phyloP scores from a whole-genome alignment of 1,284 basidiomycete genomes.

The Lignosus rhinocerotis region DNA sequence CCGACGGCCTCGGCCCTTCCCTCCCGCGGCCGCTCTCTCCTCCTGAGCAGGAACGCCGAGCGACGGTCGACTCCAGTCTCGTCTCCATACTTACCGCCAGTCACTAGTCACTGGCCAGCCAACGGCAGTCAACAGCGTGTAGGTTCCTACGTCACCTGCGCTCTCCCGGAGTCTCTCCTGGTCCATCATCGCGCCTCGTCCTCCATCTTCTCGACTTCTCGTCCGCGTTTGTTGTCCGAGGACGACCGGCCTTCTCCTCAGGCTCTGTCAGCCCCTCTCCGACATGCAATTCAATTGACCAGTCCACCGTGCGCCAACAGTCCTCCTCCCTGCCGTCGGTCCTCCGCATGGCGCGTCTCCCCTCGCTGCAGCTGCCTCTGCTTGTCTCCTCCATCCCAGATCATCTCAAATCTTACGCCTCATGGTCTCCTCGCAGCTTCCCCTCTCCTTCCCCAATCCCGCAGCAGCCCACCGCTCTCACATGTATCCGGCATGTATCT shows the following conservation, averaged over 20 bases:
- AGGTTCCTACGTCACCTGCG: neutral
- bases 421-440: conserved; percentile 4
- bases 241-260: conserved; percentile 9
- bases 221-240: conserved; percentile 6
- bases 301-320: neutral
- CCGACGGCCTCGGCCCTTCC: conserved; percentile 12
- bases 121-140: neutral
- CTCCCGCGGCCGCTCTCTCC: conserved; percentile 1
- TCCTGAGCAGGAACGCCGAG: neutral
- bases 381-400: neutral
- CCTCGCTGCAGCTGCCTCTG: neutral
- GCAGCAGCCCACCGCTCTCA: conserved; percentile 11
- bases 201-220: neutral
- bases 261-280: neutral
- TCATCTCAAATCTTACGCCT: conserved; percentile 10
- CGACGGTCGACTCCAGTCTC: neutral
- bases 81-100: neutral
- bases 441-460: conserved; percentile 8
- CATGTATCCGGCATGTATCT: conserved; percentile 8
- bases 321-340: conserved; percentile 10
- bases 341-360: conserved; percentile 12
- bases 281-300: conserved; percentile 12
- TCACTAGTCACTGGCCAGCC: neutral
- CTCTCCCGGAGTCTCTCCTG: neutral
- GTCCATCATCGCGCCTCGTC: neutral